Evolutionary conservation across 139 green algal genomes (phyloP), one percentile per base, ranked within the genome.

Genomic region (Raphidocelis subcapitata): DNA sequence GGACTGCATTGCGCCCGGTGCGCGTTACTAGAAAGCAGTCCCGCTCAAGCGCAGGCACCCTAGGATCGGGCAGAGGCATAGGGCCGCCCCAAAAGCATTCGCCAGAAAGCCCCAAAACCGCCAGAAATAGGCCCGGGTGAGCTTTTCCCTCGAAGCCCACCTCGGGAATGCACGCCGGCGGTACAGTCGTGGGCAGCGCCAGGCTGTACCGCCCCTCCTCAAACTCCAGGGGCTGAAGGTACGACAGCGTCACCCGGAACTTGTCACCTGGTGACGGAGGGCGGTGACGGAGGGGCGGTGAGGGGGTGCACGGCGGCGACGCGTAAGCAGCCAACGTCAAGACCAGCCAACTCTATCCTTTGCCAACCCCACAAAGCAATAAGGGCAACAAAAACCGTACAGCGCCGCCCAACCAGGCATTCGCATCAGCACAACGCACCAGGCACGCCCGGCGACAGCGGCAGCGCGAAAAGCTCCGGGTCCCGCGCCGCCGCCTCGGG

Each of bases 221-320:
- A 65, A 88, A 88, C 33, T 51, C 32, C 67, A 87, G 56, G 28
- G 84, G 68, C 37, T 82, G 73, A 41, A 89, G 87, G 70, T 77
- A 85, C n/a, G 20, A 55, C 23, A 89, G 5, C 4, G 41, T 52
- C 4, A 89, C 62, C 10, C 55, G 44, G 56, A 81, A 73, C 35
- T 46, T 36, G 66, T 89, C 84, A 10, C 76, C 73, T 3, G 84
- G 66, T 54, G 72, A 32, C 3, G 49, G 63, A 16, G 35, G 37
- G 2, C 14, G n/a, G n/a, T n/a, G n/a, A n/a, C n/a, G 37, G 36
- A 72, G 59, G 3, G 31, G 46, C 14, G 12, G 46, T 15, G 15
- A 23, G 46, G 46, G 14, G 46, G 46, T 54, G 46, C 46, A 54
- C 46, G 46, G 46, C 46, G 46, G 46, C 46, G 15, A 54, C 15